Conservation (phyloP, 2,329 filamentous ascomycete species). For the Pseudomassariella vexata region DNA sequence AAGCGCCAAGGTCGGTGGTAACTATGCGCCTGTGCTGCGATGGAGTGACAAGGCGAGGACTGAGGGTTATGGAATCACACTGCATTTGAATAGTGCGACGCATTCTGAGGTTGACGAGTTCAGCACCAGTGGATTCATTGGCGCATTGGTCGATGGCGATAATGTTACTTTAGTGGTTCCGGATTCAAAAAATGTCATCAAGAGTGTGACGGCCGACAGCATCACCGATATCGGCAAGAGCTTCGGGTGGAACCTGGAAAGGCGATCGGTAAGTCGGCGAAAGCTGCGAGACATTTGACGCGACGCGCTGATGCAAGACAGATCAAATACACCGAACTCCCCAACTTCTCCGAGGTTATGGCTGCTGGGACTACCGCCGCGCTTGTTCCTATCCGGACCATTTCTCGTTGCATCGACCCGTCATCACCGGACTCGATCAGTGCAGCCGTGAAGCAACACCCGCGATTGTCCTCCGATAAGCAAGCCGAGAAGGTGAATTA, state of each 20-base stretch:
- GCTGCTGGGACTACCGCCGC: conserved; percentile 89
- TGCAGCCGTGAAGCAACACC: conserved; percentile 24
- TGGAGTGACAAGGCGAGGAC: conserved; percentile 77
- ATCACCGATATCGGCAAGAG: conserved; percentile 68
- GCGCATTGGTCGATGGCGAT: conserved; percentile 56
- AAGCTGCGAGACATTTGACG: neutral
- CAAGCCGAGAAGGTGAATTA: conserved; percentile 48
- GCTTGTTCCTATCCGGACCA: conserved; percentile 85
- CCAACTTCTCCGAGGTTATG: conserved; percentile 65
- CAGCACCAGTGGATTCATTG: conserved; percentile 89
- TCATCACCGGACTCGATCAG: conserved; percentile 33
- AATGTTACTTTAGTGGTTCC: conserved; percentile 75
- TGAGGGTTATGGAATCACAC: conserved; percentile 85
- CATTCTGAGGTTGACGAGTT: conserved; percentile 92
- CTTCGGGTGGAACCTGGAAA: conserved; percentile 82
- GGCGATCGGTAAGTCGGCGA: conserved; percentile 49
- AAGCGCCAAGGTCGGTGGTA: conserved; percentile 89
- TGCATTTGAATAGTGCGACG: conserved; percentile 83
- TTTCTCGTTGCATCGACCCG: conserved; percentile 57
- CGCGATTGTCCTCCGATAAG: conserved; percentile 31
- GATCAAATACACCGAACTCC: conserved; percentile 59
- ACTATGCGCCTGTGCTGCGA: conserved; percentile 87
- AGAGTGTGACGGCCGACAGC: conserved; percentile 66
- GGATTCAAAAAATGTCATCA: conserved; percentile 80
- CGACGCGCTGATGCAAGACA: conserved; percentile 20